These are phyloP conservation scores for Ulmus americana DNA, from an alignment of 331 rosid genomes.

Conservation along the genomic window DNA sequence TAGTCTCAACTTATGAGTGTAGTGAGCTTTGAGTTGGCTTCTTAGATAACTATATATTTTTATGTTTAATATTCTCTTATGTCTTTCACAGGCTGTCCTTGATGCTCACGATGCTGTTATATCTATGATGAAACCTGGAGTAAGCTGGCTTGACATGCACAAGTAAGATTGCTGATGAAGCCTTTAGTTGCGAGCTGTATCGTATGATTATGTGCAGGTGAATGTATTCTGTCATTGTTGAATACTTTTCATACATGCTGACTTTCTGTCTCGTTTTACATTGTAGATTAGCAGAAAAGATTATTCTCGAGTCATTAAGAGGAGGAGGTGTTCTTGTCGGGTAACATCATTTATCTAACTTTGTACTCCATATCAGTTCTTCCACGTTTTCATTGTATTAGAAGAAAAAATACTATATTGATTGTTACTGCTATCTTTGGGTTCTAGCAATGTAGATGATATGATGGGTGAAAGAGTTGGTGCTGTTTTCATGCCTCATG, in stretches of 20 bases:
- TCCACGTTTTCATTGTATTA: constrained; percentile 17
- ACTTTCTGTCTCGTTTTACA: constrained; percentile 20
- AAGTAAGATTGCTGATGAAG: constrained; percentile 39
- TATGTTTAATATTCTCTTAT: neutral
- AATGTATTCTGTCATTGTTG: neutral
- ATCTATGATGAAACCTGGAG: constrained; percentile 69
- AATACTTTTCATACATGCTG: constrained; percentile 6
- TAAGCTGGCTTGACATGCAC: constrained; percentile 82
- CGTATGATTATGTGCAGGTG: no score
- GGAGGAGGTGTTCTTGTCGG: constrained; percentile 51
- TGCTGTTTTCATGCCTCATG: constrained; percentile 90
- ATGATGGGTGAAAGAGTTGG: constrained; percentile 63
- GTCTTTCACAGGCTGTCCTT: constrained; percentile 76
- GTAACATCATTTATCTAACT: constrained; percentile 35
- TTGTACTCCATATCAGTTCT: constrained; percentile 1
- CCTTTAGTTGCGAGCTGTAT: neutral
- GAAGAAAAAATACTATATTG: constrained; percentile 3
- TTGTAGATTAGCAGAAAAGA: constrained; percentile 78
- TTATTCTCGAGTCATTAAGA: constrained; percentile 58
- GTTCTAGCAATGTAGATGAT: constrained; percentile 57
- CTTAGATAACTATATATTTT: neutral
- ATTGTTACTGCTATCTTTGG: constrained; percentile 15
- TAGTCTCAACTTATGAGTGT: no score
- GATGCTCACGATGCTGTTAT: constrained; percentile 82
- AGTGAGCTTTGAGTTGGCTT: neutral